phyloP scores from a whole-genome alignment of 129 eudicot species.

The Scalesia atractyloides region DNA sequence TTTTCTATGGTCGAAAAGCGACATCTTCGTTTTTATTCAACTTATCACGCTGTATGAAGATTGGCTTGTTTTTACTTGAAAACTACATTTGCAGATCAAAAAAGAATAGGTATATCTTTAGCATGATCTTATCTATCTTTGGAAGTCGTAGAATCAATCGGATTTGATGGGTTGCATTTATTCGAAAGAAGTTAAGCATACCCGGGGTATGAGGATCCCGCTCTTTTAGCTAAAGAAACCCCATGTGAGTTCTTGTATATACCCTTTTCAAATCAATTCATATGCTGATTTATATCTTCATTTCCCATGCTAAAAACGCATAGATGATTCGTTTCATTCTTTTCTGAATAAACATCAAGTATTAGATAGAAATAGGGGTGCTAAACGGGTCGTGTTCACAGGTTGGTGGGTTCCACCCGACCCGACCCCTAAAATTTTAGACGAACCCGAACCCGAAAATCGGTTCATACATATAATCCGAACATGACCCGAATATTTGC shows the following conservation, averaged over 20 bases:
- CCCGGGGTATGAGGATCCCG: constrained; percentile 85
- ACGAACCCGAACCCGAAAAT: too few species aligned
- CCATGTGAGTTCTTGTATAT: constrained; percentile 59
- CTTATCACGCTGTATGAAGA: neutral
- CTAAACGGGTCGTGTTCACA: too few species aligned
- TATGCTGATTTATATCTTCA: neutral
- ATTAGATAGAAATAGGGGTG: neutral
- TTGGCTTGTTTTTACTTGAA: constrained; percentile 11
- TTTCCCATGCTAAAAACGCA: neutral
- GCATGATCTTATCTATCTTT: constrained; percentile 29
- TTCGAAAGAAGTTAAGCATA: constrained; percentile 46
- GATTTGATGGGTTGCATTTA: constrained; percentile 65
- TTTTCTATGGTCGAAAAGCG: constrained; percentile 22
- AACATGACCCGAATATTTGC: too few species aligned
- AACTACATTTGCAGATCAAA: constrained; percentile 27
- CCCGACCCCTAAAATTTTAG: too few species aligned
- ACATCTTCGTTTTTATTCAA: constrained; percentile 9
- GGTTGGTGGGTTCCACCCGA: too few species aligned
- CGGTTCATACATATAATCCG: too few species aligned
- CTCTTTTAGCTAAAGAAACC: constrained; percentile 68
- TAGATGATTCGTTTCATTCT: neutral
- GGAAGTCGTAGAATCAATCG: constrained; percentile 15
- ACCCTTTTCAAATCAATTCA: neutral
- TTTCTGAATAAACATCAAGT: neutral
- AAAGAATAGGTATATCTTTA: constrained; percentile 6